phyloP scores from a whole-genome alignment of 371 early-diverging fungal species.

The Catenaria anguillulae region DNA sequence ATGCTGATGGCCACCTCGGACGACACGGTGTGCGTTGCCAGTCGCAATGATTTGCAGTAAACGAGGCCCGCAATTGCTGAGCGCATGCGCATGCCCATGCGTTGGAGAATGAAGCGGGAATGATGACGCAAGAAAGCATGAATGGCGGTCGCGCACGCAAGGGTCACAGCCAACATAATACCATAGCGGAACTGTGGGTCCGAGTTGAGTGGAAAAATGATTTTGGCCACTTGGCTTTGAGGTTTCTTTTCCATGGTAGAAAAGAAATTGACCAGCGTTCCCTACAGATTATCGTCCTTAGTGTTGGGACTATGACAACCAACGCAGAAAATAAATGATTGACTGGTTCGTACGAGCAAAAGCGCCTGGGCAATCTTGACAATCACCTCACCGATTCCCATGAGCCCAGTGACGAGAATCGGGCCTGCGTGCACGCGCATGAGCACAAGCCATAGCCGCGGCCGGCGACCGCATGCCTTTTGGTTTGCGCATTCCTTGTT shows the following conservation, averaged over 20 bases:
- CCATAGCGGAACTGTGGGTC: no score
- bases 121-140: neutral
- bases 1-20: conserved; percentile 17
- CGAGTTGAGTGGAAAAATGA: no score
- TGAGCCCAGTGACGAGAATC: neutral
- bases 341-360: neutral
- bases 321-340: no score
- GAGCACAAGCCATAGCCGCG: neutral
- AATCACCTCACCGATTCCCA: neutral
- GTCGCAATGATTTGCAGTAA: neutral
- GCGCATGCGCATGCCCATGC: neutral
- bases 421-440: neutral
- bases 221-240: conserved; percentile 8
- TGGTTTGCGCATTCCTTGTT: no score
- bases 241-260: no score
- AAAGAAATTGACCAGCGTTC: neutral
- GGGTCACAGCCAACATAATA: no score
- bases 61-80: neutral
- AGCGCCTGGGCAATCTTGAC: conserved; percentile 3
- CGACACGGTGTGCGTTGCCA: neutral
- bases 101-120: neutral
- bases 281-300: no score
- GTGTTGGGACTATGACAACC: no score
- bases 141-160: no score
- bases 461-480: neutral